Evolutionary conservation across 495 filamentous ascomycete species (phyloP).

Genomic region (Aspergillus indologenus): DNA sequence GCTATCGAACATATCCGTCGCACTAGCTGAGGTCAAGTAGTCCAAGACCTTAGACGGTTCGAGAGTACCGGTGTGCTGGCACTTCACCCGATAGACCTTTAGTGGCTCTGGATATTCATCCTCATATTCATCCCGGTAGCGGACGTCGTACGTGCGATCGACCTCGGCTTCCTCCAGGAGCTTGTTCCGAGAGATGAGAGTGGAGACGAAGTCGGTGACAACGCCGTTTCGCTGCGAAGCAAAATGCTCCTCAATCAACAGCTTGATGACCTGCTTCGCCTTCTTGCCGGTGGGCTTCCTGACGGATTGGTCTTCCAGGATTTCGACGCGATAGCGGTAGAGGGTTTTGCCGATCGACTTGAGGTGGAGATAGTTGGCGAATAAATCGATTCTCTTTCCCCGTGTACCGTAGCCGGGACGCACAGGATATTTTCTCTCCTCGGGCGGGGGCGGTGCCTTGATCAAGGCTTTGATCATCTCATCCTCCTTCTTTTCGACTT

Average conservation of each 20-base stretch:
- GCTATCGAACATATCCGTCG: conserved; percentile 34
- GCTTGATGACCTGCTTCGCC: conserved; percentile 49
- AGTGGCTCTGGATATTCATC: conserved; percentile 38
- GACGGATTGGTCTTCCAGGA: conserved; percentile 23
- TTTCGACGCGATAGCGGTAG: conserved; percentile 39
- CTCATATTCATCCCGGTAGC: conserved; percentile 38
- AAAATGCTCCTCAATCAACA: conserved; percentile 46
- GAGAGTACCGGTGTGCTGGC: conserved; percentile 41
- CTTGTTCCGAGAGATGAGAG: conserved; percentile 41
- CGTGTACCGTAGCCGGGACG: conserved; percentile 60
- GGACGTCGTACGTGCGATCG: conserved; percentile 31
- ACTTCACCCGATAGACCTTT: conserved; percentile 45
- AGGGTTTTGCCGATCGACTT: conserved; percentile 31
- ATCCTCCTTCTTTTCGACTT: conserved; percentile 33
- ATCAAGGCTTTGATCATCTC: conserved; percentile 24
- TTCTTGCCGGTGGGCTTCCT: conserved; percentile 49
- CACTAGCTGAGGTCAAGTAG: conserved; percentile 51
- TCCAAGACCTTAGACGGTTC: conserved; percentile 47
- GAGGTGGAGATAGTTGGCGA: conserved; percentile 64
- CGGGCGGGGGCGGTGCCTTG: no score
- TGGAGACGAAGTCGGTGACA: conserved; percentile 59
- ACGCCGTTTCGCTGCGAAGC: conserved; percentile 24
- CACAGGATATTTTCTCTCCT: no score
- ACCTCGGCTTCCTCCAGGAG: conserved; percentile 25
- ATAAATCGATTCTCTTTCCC: conserved; percentile 51